phyloP scores from a whole-genome alignment of 176 grass and related monocot genomes.

The Zizania latifolia region DNA sequence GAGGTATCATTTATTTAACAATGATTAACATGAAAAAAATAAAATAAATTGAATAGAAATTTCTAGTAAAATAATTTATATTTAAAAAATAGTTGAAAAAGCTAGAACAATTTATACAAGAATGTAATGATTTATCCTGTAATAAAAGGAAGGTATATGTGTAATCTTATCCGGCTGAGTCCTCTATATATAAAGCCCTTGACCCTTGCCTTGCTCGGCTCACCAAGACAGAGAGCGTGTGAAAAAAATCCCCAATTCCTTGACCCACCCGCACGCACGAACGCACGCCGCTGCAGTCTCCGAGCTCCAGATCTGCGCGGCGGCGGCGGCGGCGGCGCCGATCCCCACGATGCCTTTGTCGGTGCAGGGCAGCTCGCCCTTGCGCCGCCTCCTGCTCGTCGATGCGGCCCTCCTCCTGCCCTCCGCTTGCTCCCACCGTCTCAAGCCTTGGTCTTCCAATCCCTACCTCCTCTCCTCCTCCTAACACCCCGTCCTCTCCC shows the following conservation, averaged over 20 bases:
- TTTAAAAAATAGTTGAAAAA: too few relatives aligned
- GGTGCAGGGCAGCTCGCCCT: conserved; percentile 30
- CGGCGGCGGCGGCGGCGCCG: conserved; percentile 16
- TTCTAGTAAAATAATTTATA: too few relatives aligned
- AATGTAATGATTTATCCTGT: too few relatives aligned
- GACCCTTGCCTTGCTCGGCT: too few relatives aligned
- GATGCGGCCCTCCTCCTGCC: conserved; percentile 18
- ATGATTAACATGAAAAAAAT: too few relatives aligned
- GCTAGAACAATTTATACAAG: too few relatives aligned
- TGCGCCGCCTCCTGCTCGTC: conserved; percentile 23
- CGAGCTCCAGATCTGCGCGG: conserved; percentile 34
- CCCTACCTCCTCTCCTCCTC: background rate
- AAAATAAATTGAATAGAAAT: too few relatives aligned
- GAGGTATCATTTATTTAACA: too few relatives aligned
- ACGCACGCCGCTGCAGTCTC: background rate
- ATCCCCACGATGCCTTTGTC: conserved; percentile 38
- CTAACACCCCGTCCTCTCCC: background rate
- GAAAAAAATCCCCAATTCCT: background rate
- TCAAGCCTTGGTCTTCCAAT: conserved; percentile 42
- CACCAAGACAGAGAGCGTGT: too few relatives aligned
- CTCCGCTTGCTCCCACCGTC: conserved; percentile 53
- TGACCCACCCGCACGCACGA: background rate
- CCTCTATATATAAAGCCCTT: too few relatives aligned
- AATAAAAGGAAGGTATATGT: too few relatives aligned
- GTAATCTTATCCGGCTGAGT: too few relatives aligned